Base-by-base conservation (phyloP, 192 early-diverging fungal genomes). In the Podochytrium sp. region DNA sequence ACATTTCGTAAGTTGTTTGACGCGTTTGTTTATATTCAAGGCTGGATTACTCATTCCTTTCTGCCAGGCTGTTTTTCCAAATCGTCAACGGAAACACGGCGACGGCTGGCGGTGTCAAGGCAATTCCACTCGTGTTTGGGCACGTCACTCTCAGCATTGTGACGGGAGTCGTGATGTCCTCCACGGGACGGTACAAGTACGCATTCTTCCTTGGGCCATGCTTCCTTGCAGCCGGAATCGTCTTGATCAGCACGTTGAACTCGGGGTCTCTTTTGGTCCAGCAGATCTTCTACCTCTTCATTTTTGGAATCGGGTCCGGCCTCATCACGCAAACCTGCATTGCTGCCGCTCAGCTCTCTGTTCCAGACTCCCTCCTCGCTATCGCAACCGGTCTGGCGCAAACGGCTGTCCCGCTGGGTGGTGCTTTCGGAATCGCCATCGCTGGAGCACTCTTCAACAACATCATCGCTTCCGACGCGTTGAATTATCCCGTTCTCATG, bases 281-380 rank as follows among this genome's bases (percentile, higher is more conserved):
- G 35, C 88, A 89, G 49, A 87, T 90, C 40, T 84, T 87, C 16
- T 89, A 84, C 61, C 73, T 94, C 64, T 72, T 95, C 34, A 76
- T 95, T 63, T 71, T 87, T 43, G 95, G 93, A 3, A 53, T 89
- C 27, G 95, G 95, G 29, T 81, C 91, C 39, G 94, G 95, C 47
- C 81, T 79, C 39, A 84, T 89, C 60, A 80, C 93, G 57, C 93
- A 94, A 82, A 91, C 89, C 1, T 84, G 86, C 35, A 85, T 93
- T 75, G 77, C 93, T 61, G 91, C 87, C 2, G 85, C 88, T 3
- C 94, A 95, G 65, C 88, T 87, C 0, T 81, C 85, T 1, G 92
- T 93, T 0, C 57, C 78, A 6, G 81, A 84, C 51, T 69, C 73
- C 16, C 84, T 90, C 60, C 87, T 93, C 79, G 93, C 93, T 0